Conservation (phyloP, 2,329 filamentous ascomycete genomes). For the Ceratocystis cubensis region DNA sequence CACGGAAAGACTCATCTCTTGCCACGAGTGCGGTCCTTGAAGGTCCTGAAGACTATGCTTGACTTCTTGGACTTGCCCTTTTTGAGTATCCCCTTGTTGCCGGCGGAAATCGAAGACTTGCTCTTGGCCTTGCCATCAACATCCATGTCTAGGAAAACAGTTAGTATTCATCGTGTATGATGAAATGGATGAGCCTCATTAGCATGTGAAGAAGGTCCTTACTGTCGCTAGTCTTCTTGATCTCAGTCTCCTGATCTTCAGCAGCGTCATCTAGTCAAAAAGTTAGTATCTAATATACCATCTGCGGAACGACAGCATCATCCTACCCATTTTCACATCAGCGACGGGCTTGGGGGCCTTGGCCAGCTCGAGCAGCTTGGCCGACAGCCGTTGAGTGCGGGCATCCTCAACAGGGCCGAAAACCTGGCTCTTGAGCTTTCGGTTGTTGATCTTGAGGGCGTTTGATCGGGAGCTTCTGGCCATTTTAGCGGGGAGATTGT, state of each 20-base stretch:
- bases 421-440: slow-evolving; percentile 63
- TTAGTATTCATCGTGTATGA: not conserved
- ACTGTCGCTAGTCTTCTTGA: slow-evolving; percentile 13
- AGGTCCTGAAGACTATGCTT: slow-evolving; percentile 49
- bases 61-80: slow-evolving; percentile 45
- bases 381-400: slow-evolving; percentile 68
- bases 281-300: not conserved
- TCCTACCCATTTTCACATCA: slow-evolving; percentile 37
- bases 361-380: slow-evolving; percentile 71
- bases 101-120: slow-evolving; percentile 31
- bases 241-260: slow-evolving; percentile 14
- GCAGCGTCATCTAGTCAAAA: slow-evolving; percentile 8
- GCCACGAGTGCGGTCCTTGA: slow-evolving; percentile 31
- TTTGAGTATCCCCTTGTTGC: slow-evolving; percentile 40
- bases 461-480: slow-evolving; percentile 77
- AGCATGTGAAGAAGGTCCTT: not conserved
- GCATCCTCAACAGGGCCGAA: slow-evolving; percentile 74
- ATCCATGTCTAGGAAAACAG: slow-evolving; percentile 38
- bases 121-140: slow-evolving; percentile 34
- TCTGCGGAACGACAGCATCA: not conserved
- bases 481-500: slow-evolving; percentile 42
- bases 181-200: not conserved
- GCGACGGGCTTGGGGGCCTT: slow-evolving; percentile 56
- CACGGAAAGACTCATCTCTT: slow-evolving; percentile 12
- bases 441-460: slow-evolving; percentile 69